phyloP scores from a whole-genome alignment of 2,329 filamentous ascomycete species.

The Fusarium sp. region DNA sequence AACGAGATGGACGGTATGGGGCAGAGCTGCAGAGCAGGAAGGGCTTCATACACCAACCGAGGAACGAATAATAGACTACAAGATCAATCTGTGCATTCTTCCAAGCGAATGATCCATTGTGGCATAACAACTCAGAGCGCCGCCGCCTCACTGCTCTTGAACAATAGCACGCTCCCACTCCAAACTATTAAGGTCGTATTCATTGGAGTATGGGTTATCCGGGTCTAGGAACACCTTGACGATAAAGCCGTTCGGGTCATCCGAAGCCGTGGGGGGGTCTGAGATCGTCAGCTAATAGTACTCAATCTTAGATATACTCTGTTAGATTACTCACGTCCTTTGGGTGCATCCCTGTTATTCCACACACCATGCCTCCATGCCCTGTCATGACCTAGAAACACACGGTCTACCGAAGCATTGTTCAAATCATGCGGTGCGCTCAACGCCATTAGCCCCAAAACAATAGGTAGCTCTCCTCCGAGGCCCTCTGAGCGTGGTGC shows the following conservation, averaged over 20 bases:
- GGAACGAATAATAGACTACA: conserved; percentile 50
- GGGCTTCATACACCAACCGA: conserved; percentile 39
- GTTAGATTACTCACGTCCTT: conserved; percentile 48
- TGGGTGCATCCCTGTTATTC: conserved; percentile 40
- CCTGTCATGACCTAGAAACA: conserved; percentile 48
- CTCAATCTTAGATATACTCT: too few relatives aligned
- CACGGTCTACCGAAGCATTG: conserved; percentile 26
- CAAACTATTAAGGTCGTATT: conserved; percentile 44
- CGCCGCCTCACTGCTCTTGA: conserved; percentile 27
- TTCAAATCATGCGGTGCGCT: conserved; percentile 13
- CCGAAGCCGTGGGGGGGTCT: conserved; percentile 47
- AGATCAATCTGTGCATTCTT: conserved; percentile 33
- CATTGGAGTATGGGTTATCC: conserved; percentile 50
- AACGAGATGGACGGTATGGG: conserved; percentile 28
- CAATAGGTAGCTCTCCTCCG: conserved; percentile 56
- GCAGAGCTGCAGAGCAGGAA: conserved; percentile 42
- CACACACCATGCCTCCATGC: conserved; percentile 50
- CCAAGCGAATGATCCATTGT: neutral
- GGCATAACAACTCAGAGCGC: neutral
- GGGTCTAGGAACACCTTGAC: conserved; percentile 55
- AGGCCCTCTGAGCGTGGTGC: conserved; percentile 52
- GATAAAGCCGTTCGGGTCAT: conserved; percentile 54
- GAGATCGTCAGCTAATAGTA: neutral
- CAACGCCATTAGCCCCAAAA: conserved; percentile 61
- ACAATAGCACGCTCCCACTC: conserved; percentile 50